These are phyloP conservation scores for Hypoxylon subgilvum DNA, from an alignment of 495 filamentous ascomycete genomes.

Conservation along the genomic window DNA sequence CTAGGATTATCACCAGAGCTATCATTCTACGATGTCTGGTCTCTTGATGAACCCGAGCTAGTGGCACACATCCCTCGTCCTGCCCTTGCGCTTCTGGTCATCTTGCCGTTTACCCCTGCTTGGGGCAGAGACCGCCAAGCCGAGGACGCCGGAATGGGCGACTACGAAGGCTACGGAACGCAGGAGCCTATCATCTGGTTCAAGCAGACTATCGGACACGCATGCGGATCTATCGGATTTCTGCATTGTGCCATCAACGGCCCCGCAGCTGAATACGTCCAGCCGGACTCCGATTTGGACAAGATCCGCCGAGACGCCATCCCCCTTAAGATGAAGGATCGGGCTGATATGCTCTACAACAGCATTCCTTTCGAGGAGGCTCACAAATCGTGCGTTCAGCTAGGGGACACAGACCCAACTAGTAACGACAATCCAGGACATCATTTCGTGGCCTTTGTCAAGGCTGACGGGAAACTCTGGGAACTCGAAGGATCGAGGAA, in stretches of 20 bases:
- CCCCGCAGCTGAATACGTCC: constrained; percentile 56
- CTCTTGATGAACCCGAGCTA: constrained; percentile 72
- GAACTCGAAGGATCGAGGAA: constrained; percentile 77
- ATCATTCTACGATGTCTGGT: constrained; percentile 80
- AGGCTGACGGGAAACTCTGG: constrained; percentile 72
- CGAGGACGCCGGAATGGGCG: constrained; percentile 59
- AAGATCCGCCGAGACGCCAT: constrained; percentile 51
- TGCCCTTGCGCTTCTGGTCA: constrained; percentile 74
- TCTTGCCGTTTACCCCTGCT: constrained; percentile 69
- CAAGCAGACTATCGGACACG: constrained; percentile 80
- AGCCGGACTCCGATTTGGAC: constrained; percentile 49
- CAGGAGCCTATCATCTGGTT: constrained; percentile 69
- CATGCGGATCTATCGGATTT: constrained; percentile 77
- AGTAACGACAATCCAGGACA: constrained; percentile 57
- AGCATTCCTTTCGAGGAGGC: constrained; percentile 70
- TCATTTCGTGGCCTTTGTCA: constrained; percentile 82
- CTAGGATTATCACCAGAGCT: constrained; percentile 72
- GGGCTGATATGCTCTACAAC: constrained; percentile 76
- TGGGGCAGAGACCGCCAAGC: constrained; percentile 63
- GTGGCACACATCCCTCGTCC: constrained; percentile 76
- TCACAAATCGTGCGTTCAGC: constrained; percentile 67
- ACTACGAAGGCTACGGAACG: constrained; percentile 38
- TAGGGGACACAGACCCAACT: constrained; percentile 67
- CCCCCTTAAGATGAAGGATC: constrained; percentile 54
- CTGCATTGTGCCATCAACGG: constrained; percentile 60